Evolutionary conservation across 2,329 filamentous ascomycete genomes (phyloP).

Genomic region (Aspergillus niger): DNA sequence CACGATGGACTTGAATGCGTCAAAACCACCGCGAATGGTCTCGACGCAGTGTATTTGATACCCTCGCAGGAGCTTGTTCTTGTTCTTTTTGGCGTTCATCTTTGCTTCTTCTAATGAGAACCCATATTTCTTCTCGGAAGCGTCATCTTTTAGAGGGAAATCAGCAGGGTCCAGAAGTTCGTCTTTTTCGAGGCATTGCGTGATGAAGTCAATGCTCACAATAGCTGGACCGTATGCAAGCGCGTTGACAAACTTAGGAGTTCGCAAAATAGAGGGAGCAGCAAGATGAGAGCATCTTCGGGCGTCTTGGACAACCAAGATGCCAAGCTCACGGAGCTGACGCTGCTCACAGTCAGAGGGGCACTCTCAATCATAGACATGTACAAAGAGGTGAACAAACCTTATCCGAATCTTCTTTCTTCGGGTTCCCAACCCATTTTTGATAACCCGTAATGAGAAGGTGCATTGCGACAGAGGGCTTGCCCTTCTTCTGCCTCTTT

Average conservation of each 20-base stretch:
- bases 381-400: conserved; percentile 53
- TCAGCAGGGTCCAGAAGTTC: conserved; percentile 65
- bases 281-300: conserved; percentile 81
- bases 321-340: conserved; percentile 79
- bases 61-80: conserved; percentile 71
- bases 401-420: conserved; percentile 77
- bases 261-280: conserved; percentile 82
- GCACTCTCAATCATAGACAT: background rate
- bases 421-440: conserved; percentile 72
- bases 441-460: conserved; percentile 83
- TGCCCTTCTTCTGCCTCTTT: conserved; percentile 65
- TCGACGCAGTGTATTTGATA: conserved; percentile 84
- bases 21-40: conserved; percentile 75
- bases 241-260: conserved; percentile 88
- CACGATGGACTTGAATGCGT: conserved; percentile 83
- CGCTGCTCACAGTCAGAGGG: conserved; percentile 53
- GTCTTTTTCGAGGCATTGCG: conserved; percentile 70
- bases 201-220: conserved; percentile 76
- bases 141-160: conserved; percentile 69
- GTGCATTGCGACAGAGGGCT: conserved; percentile 68
- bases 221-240: conserved; percentile 78
- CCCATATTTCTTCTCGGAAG: conserved; percentile 70
- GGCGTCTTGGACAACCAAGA: conserved; percentile 75
- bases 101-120: conserved; percentile 71
- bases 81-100: conserved; percentile 71